Evolutionary conservation across 306 rosid species (phyloP).

Genomic region (Sophora flavescens): DNA sequence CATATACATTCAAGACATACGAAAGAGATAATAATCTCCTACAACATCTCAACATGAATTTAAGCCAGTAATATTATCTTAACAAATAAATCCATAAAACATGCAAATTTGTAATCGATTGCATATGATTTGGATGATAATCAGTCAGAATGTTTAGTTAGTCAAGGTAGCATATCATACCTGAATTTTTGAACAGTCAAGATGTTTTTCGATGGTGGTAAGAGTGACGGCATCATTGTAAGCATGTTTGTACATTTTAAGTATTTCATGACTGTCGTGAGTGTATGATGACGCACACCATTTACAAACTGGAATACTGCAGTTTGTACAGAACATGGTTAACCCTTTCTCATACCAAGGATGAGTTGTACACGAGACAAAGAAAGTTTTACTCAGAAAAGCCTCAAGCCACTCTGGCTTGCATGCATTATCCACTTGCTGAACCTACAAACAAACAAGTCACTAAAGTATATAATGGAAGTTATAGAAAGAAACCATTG

Average conservation of each 20-base stretch:
- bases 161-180: constrained; percentile 33
- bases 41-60: not conserved
- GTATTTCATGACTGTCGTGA: constrained; percentile 43
- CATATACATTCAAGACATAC: not conserved
- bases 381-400: constrained; percentile 41
- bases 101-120: not conserved
- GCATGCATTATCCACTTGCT: not conserved
- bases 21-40: not conserved
- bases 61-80: not conserved
- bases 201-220: constrained; percentile 43
- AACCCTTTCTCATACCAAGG: constrained; percentile 36
- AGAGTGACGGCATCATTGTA: constrained; percentile 48
- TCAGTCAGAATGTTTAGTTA: not conserved
- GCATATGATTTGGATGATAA: not conserved
- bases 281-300: constrained; percentile 40
- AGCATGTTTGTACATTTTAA: constrained; percentile 45
- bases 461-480: not conserved
- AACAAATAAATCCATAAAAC: constrained; percentile 4
- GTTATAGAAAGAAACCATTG: not conserved
- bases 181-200: constrained; percentile 63
- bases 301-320: constrained; percentile 47
- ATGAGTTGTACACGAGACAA: constrained; percentile 38
- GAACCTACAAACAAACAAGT: constrained; percentile 29
- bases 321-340: constrained; percentile 47
- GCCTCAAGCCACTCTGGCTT: constrained; percentile 44